Conservation (phyloP, 441 rosid species). For the Viola pubescens region DNA sequence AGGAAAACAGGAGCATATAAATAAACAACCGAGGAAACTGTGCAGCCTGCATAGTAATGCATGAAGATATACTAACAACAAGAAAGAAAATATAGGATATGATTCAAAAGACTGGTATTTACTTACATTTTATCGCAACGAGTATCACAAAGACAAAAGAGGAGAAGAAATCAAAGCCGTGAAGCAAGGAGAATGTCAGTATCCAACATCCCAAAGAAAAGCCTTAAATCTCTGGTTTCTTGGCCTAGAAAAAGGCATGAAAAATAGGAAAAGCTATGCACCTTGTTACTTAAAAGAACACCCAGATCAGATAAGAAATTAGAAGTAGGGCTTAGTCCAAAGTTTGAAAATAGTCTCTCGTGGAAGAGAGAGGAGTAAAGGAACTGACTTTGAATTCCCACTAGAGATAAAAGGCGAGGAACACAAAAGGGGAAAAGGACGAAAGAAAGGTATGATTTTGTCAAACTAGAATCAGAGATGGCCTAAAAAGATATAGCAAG, state of each 20-base stretch:
- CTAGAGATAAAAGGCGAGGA: constrained; percentile 29
- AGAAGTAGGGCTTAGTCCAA: background rate
- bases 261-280: constrained; percentile 7
- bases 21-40: constrained; percentile 28
- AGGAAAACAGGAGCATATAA: constrained; percentile 21
- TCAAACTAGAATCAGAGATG: constrained; percentile 29
- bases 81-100: background rate
- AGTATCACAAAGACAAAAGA: constrained; percentile 11
- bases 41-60: constrained; percentile 2
- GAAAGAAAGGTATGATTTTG: constrained; percentile 35
- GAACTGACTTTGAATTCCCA: constrained; percentile 32
- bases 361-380: constrained; percentile 6
- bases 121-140: constrained; percentile 16
- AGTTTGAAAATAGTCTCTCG: constrained; percentile 9
- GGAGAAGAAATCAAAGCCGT: constrained; percentile 12
- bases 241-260: constrained; percentile 7
- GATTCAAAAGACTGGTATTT: no score
- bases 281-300: constrained; percentile 1
- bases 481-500: constrained; percentile 13
- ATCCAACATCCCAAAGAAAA: constrained; percentile 7
- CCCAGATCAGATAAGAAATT: background rate
- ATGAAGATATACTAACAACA: background rate
- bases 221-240: constrained; percentile 2
- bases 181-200: background rate
- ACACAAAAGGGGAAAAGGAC: constrained; percentile 40